Evolutionary conservation across 2,329 filamentous ascomycete species (phyloP), one percentile per base, ranked within the genome.

Genomic region (Sclerotinia spermophila): DNA sequence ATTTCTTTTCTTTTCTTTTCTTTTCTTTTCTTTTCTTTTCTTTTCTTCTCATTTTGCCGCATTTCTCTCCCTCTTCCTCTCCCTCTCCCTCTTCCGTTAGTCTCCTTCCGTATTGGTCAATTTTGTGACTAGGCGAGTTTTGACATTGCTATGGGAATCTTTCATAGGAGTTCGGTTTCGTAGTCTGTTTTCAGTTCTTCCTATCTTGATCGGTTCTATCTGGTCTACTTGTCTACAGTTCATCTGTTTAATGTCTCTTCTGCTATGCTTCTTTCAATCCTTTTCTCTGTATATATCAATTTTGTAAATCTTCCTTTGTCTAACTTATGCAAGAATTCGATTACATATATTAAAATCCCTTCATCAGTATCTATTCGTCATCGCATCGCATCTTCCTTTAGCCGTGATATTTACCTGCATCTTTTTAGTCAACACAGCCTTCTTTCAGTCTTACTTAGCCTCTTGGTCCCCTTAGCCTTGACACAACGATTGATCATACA

Each of bases 361-460:
- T 51, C 7, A 27, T 60, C 19, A 30, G 17, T 30, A 21, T 51
- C 44, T 64, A 33, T 24, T 27, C 35, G 35, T 17, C 30, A 64
- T 45, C 59, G 33, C 44, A 19, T 51, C 8, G 33, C 44, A 19
- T 51, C 8, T 27, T 21, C 24, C 30, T 64, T 53, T 64, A 33
- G 44, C 61, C 61, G 61, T 64, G 24, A 64, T 51, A 27, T 11
- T 64, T 45, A 45, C n/a, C 42, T 48, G 60, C 44, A 40, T 64
- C 44, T 38, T 64, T 30, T 38, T 8, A 27, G 8, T 64, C 11
- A 51, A 64, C 61, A 51, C 61, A 64, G 61, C 61, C 61, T 64
- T 51, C 30, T 7, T 19, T 38, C 44, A 3, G 2, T 33, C 44
- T 38, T 51, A 24, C 61, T 64, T 64, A 30, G 60, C 42, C 30